Evolutionary conservation across 2,329 filamentous ascomycete species (phyloP).

Genomic region (Aspergillus tamarii): DNA sequence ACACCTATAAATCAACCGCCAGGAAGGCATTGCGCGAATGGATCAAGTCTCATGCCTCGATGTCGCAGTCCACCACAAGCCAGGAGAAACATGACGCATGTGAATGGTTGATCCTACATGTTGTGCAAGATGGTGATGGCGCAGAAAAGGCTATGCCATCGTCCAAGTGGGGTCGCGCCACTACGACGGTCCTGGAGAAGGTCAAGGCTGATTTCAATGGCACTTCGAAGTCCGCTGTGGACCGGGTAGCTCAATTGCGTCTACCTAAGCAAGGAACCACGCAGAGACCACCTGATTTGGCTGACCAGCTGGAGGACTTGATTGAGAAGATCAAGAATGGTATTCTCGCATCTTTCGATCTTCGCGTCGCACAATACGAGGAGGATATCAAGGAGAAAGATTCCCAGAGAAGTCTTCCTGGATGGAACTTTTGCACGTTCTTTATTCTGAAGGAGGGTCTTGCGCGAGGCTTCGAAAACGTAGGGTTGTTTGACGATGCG

Average conservation of each 20-base stretch:
- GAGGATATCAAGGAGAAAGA: constrained; percentile 97
- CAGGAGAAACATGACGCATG: constrained; percentile 95
- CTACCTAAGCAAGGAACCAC: constrained; percentile 58
- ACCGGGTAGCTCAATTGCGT: constrained; percentile 83
- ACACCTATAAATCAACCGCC: constrained; percentile 81
- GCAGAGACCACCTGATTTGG: constrained; percentile 75
- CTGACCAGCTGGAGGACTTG: constrained; percentile 81
- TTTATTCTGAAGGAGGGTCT: constrained; percentile 97
- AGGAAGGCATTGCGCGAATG: constrained; percentile 84
- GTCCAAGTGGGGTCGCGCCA: constrained; percentile 77
- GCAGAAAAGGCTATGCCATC: constrained; percentile 67
- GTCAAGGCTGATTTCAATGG: constrained; percentile 87
- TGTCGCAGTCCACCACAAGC: constrained; percentile 60
- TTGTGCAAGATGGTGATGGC: constrained; percentile 76
- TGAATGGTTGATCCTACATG: constrained; percentile 92
- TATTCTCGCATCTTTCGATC: constrained; percentile 87
- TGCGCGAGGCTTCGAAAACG: constrained; percentile 91
- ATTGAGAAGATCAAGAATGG: constrained; percentile 83
- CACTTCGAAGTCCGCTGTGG: constrained; percentile 70
- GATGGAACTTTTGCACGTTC: constrained; percentile 99
- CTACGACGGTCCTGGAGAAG: constrained; percentile 85
- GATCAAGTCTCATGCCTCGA: constrained; percentile 76
- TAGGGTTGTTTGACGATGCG: constrained; percentile 93
- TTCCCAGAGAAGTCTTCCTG: constrained; percentile 79
- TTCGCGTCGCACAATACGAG: constrained; percentile 90